phyloP scores from a whole-genome alignment of 345 rosid genomes.

The Eucalyptus leucophloia region DNA sequence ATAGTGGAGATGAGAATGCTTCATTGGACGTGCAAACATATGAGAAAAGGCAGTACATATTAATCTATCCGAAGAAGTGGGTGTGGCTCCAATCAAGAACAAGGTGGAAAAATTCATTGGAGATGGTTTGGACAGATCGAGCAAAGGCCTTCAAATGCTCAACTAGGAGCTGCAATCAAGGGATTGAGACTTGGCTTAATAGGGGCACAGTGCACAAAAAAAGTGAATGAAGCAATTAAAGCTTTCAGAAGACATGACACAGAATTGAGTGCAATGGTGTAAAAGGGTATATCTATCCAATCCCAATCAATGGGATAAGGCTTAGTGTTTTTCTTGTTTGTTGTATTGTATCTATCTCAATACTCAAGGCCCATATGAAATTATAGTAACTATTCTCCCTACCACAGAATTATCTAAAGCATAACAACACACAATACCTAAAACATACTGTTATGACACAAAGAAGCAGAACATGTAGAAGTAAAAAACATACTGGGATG shows the following conservation, averaged over 20 bases:
- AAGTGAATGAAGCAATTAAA: background rate
- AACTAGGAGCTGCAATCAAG: background rate
- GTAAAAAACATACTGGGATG: slow-evolving; percentile 51
- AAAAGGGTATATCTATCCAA: background rate
- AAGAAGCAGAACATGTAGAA: background rate
- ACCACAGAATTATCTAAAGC: background rate
- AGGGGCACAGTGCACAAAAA: background rate
- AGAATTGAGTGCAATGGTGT: background rate
- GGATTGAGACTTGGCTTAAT: background rate
- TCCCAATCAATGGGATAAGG: background rate
- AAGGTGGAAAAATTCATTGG: background rate
- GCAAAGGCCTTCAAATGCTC: background rate
- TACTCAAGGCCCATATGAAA: background rate
- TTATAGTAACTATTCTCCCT: background rate
- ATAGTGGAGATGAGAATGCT: background rate
- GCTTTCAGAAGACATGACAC: background rate
- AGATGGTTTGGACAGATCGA: background rate
- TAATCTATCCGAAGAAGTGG: background rate
- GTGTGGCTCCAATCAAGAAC: background rate
- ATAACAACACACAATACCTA: background rate
- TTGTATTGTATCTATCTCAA: background rate
- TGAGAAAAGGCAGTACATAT: background rate
- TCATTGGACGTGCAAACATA: background rate
- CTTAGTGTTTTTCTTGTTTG: background rate
- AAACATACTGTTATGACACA: background rate